Conservation (phyloP, 805 yeast species). For the Nakazawaea holstii region DNA sequence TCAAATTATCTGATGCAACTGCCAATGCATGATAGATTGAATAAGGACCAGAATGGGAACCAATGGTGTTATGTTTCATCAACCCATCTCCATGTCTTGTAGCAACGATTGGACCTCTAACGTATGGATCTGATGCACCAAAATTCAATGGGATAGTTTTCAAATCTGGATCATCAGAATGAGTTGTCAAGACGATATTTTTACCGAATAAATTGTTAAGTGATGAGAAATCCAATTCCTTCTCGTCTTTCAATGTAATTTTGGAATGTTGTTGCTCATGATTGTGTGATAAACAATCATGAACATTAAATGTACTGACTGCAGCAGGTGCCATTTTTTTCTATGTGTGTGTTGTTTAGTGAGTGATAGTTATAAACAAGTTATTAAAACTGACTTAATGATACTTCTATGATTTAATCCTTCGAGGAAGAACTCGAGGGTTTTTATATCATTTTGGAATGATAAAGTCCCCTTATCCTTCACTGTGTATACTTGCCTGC, state of each 20-base stretch:
- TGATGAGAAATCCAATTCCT: conserved; percentile 17
- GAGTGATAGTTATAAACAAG: neutral
- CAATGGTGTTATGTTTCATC: conserved; percentile 53
- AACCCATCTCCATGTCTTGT: conserved; percentile 45
- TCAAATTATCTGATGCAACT: conserved; percentile 53
- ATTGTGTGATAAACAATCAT: conserved; percentile 3
- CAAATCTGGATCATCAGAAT: conserved; percentile 43
- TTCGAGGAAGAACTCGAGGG: too few species aligned
- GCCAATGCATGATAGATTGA: conserved; percentile 63
- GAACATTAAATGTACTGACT: conserved; percentile 4
- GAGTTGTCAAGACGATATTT: conserved; percentile 43
- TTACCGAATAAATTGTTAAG: conserved; percentile 21
- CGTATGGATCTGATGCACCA: conserved; percentile 43
- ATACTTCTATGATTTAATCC: too few species aligned
- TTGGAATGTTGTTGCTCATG: neutral
- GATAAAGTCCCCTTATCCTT: neutral
- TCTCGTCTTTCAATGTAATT: conserved; percentile 11
- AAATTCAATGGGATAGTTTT: conserved; percentile 46
- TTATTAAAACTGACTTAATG: neutral
- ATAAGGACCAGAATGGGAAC: conserved; percentile 62
- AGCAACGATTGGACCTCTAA: conserved; percentile 55
- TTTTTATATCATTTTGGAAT: neutral
- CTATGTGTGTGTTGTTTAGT: neutral
- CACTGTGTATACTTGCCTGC: neutral
- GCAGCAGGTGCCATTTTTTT: conserved; percentile 12